phyloP scores from a whole-genome alignment of 345 rosid species.

The Leavenworthia alabamica region DNA sequence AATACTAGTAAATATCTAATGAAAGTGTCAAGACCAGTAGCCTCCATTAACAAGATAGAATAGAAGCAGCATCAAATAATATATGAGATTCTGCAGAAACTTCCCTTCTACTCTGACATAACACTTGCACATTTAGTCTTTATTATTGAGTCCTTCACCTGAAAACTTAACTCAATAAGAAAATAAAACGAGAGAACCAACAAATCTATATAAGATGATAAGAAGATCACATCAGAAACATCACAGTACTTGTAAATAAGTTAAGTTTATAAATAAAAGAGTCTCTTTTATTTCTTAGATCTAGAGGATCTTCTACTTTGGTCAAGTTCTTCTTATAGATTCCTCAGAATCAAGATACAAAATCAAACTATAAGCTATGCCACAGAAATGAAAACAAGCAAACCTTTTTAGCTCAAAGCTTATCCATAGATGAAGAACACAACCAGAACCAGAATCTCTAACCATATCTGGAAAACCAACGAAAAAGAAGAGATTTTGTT shows the following conservation, averaged over 20 bases:
- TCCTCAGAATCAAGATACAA: slow-evolving; percentile 12
- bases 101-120: slow-evolving; percentile 20
- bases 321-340: not conserved
- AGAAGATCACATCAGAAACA: not conserved
- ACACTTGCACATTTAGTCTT: slow-evolving; percentile 11
- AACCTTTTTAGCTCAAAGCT: slow-evolving; percentile 31
- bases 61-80: slow-evolving; percentile 28
- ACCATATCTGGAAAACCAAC: slow-evolving; percentile 6
- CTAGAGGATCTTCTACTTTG: slow-evolving; percentile 1
- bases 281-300: slow-evolving; percentile 18
- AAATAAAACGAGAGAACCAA: no score
- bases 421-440: slow-evolving; percentile 27
- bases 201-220: no score
- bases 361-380: not conserved
- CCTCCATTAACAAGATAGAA: slow-evolving; percentile 41
- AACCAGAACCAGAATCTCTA: slow-evolving; percentile 26
- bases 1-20: not conserved
- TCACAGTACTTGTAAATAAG: not conserved
- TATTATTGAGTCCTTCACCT: slow-evolving; percentile 19
- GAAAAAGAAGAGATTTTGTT: not conserved
- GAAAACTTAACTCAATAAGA: slow-evolving; percentile 6
- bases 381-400: not conserved
- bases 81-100: slow-evolving; percentile 11
- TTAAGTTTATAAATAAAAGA: no score
- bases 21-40: slow-evolving; percentile 21